phyloP scores from a whole-genome alignment of 192 early-diverging fungal genomes.

The Coemansia sp. region DNA sequence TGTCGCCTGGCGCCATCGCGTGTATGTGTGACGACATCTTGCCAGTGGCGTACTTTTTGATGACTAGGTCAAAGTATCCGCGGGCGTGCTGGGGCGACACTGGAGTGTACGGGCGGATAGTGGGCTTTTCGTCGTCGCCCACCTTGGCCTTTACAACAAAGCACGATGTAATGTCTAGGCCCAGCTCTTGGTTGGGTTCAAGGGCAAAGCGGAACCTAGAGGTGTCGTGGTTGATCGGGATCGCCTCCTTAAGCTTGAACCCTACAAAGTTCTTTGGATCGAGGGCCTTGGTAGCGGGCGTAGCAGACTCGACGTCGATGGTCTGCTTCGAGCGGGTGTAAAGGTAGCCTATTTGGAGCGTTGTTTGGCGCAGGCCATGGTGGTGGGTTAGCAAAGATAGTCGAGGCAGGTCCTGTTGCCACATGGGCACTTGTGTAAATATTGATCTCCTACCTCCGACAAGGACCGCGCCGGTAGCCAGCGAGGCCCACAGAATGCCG shows the following conservation, averaged over 20 bases:
- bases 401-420: neutral
- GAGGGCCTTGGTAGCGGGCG: constrained; percentile 32
- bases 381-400: neutral
- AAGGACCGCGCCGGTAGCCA: constrained; percentile 51
- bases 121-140: constrained; percentile 63
- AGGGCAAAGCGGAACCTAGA: constrained; percentile 69
- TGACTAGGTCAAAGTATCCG: constrained; percentile 77
- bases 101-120: constrained; percentile 87
- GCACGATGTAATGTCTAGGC: constrained; percentile 75
- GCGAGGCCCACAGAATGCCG: constrained; percentile 42
- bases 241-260: constrained; percentile 51
- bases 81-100: constrained; percentile 58
- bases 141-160: constrained; percentile 71
- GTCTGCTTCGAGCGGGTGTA: constrained; percentile 42
- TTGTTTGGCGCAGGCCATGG: constrained; percentile 14
- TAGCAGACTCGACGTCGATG: neutral
- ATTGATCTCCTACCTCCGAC: constrained; percentile 45
- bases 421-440: neutral
- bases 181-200: constrained; percentile 67
- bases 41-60: constrained; percentile 78
- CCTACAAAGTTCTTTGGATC: constrained; percentile 47
- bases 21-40: constrained; percentile 69
- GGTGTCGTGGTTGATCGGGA: constrained; percentile 75
- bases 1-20: constrained; percentile 71
- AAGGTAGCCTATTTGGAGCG: constrained; percentile 41